These are phyloP conservation scores for Moringa oleifera DNA, from an alignment of 345 rosid genomes.

Conservation along the genomic window DNA sequence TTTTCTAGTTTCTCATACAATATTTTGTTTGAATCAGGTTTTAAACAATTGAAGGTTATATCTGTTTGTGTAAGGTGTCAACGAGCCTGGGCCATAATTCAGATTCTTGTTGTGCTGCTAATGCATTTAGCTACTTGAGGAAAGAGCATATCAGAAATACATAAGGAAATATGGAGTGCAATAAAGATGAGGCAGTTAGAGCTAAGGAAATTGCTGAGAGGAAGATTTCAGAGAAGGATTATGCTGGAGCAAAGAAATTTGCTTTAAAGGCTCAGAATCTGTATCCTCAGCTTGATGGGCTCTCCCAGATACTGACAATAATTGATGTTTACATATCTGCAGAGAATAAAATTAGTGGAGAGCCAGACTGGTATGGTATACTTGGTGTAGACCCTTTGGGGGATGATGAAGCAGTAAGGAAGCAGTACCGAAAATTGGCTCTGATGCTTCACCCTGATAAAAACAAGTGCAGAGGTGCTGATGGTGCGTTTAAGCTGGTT, in stretches of 20 bases:
- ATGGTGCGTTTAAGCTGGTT: conserved; percentile 80
- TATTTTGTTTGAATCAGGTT: conserved; percentile 23
- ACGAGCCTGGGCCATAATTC: conserved; percentile 1
- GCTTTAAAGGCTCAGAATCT: conserved; percentile 72
- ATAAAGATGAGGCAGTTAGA: conserved; percentile 79
- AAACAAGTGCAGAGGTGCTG: conserved; percentile 76
- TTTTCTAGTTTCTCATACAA: conserved; percentile 1
- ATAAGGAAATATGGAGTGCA: conserved; percentile 67
- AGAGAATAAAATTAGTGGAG: conserved; percentile 55
- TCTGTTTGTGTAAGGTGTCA: conserved; percentile 11
- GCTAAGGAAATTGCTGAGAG: conserved; percentile 88
- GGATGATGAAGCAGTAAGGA: conserved; percentile 59
- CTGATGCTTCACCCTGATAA: conserved; percentile 87
- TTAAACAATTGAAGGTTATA: conserved; percentile 1
- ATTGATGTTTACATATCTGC: conserved; percentile 65
- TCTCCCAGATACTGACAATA: conserved; percentile 49
- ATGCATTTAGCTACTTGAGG: conserved; percentile 6
- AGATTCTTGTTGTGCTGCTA: conserved; percentile 6
- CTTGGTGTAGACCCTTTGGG: conserved; percentile 55
- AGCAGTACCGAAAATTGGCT: conserved; percentile 64
- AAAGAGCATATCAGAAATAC: conserved; percentile 8
- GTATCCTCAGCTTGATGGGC: conserved; percentile 69
- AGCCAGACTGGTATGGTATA: conserved; percentile 76
- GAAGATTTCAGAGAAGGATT: conserved; percentile 64
- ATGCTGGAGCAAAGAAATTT: conserved; percentile 63